These are phyloP conservation scores for Lipomyces mesembrius DNA, from an alignment of 805 yeast genomes.

Conservation along the genomic window DNA sequence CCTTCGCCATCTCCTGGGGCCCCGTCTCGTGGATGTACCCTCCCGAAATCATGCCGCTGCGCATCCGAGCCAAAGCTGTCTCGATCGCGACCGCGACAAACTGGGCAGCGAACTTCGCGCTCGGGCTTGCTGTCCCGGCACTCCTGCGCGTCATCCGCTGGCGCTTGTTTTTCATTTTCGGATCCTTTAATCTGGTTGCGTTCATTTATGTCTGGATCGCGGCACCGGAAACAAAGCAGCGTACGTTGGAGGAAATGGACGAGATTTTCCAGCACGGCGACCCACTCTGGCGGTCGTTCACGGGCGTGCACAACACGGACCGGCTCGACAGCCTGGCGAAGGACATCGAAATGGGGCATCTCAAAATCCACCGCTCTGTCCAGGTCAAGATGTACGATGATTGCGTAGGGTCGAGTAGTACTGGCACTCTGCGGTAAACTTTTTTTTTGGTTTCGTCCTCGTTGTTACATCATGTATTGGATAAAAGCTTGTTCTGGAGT, in stretches of 20 bases:
- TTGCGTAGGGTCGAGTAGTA: background rate
- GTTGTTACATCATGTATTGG: no score
- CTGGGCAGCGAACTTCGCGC: conserved; percentile 68
- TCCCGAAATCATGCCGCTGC: conserved; percentile 65
- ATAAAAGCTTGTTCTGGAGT: background rate
- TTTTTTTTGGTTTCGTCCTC: background rate
- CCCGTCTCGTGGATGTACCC: conserved; percentile 69
- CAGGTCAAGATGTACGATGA: conserved; percentile 17
- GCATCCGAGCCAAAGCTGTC: conserved; percentile 63
- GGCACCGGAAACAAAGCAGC: conserved; percentile 90
- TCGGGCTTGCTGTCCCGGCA: conserved; percentile 70
- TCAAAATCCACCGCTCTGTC: conserved; percentile 14
- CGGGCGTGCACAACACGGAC: conserved; percentile 5
- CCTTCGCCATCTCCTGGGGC: conserved; percentile 61
- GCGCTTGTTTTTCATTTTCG: conserved; percentile 74
- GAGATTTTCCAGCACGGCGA: conserved; percentile 50
- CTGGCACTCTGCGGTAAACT: background rate
- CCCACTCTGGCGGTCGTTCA: conserved; percentile 34
- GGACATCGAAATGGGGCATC: conserved; percentile 30
- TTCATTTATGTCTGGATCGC: conserved; percentile 57
- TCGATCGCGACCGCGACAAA: conserved; percentile 68
- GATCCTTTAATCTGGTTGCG: conserved; percentile 49
- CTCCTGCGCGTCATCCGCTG: conserved; percentile 53
- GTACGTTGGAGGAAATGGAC: conserved; percentile 72
- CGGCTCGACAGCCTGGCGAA: conserved; percentile 25